Evolutionary conservation across 345 rosid genomes (phyloP).

Genomic region (Euphorbia tirucalli): DNA sequence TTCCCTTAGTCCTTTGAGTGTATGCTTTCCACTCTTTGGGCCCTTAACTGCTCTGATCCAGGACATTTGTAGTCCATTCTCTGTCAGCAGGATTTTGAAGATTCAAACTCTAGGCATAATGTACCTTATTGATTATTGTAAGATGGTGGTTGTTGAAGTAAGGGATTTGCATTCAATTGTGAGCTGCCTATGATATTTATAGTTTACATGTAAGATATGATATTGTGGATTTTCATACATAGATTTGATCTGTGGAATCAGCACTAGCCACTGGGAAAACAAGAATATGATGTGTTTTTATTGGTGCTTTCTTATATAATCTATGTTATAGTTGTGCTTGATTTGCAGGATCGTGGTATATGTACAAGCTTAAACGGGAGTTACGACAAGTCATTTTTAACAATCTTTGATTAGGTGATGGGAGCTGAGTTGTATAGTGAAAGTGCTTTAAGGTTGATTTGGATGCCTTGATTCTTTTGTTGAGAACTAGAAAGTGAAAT

Average conservation of each 20-base stretch:
- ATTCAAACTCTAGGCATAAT: not conserved
- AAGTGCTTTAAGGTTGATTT: not conserved
- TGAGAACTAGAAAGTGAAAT: not conserved
- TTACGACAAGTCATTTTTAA: not conserved
- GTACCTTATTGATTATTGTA: not conserved
- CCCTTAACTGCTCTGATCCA: too few relatives aligned
- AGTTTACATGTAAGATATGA: not conserved
- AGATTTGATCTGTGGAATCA: not conserved
- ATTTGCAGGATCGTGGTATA: conserved; percentile 28
- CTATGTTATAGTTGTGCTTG: not conserved
- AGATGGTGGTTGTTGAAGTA: not conserved
- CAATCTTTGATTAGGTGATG: conserved; percentile 5
- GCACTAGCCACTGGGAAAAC: not conserved
- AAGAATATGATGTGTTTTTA: not conserved
- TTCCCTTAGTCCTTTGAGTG: too few relatives aligned
- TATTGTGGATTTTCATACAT: not conserved
- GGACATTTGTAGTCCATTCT: too few relatives aligned
- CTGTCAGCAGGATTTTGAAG: not conserved
- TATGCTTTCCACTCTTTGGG: too few relatives aligned
- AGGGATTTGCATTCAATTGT: not conserved
- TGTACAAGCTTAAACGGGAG: conserved; percentile 14
- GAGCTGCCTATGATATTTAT: not conserved
- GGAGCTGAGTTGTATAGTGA: not conserved
- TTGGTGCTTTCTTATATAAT: not conserved
- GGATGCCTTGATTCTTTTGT: not conserved